These are phyloP conservation scores for Nemania sp. DNA, from an alignment of 2,329 filamentous ascomycete species.

Conservation along the genomic window DNA sequence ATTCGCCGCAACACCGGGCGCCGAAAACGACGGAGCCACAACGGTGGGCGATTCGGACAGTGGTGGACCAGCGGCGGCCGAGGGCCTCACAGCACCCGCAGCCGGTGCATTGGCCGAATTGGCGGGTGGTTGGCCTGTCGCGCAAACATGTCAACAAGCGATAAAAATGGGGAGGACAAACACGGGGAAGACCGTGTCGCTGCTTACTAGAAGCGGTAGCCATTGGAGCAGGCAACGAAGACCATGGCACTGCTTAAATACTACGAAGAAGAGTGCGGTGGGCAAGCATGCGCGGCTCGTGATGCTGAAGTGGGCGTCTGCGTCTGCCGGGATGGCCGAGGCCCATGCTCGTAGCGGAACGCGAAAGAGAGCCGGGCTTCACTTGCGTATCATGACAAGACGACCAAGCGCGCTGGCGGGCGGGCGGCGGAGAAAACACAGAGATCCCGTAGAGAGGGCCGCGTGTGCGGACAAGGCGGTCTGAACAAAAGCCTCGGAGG, in stretches of 20 bases:
- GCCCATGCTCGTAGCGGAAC: slow-evolving; percentile 37
- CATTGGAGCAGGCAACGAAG: slow-evolving; percentile 33
- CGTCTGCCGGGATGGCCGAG: slow-evolving; percentile 27
- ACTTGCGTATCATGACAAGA: slow-evolving; percentile 36
- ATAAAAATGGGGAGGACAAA: slow-evolving; percentile 1
- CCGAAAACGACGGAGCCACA: slow-evolving; percentile 28
- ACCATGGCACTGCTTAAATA: slow-evolving; percentile 33
- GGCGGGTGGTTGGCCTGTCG: slow-evolving; percentile 36
- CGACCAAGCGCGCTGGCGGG: slow-evolving; percentile 17
- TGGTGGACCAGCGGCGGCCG: slow-evolving; percentile 26
- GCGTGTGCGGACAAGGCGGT: slow-evolving; percentile 8
- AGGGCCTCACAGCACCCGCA: slow-evolving; percentile 23
- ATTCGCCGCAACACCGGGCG: slow-evolving; percentile 26
- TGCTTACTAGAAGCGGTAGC: slow-evolving; percentile 37
- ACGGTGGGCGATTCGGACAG: slow-evolving; percentile 33
- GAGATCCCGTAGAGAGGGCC: not conserved
- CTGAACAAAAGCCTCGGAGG: slow-evolving; percentile 7
- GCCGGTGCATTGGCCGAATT: slow-evolving; percentile 34
- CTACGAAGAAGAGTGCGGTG: slow-evolving; percentile 11
- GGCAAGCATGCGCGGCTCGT: slow-evolving; percentile 28
- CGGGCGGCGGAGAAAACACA: not conserved
- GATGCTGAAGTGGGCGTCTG: slow-evolving; percentile 29
- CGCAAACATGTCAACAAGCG: slow-evolving; percentile 27
- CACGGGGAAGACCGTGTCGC: not conserved
- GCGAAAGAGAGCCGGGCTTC: slow-evolving; percentile 25